These are phyloP conservation scores for Tilletia walkeri DNA, from an alignment of 1,284 basidiomycete genomes.

Conservation along the genomic window DNA sequence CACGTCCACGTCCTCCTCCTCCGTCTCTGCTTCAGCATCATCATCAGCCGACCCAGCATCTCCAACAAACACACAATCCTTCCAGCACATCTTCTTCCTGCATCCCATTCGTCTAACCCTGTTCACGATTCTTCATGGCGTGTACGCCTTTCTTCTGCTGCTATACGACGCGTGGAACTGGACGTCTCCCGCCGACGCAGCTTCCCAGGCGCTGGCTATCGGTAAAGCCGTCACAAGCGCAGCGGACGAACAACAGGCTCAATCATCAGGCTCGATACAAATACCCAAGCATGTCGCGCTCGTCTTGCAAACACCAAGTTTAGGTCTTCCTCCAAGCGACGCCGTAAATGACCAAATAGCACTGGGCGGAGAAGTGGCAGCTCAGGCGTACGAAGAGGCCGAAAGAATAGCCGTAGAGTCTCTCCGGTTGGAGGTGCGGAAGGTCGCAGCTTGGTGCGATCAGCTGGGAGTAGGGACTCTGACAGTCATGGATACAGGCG, in stretches of 20 bases:
- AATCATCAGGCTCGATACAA: background rate
- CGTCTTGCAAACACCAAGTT: constrained; percentile 1
- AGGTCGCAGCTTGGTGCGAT: constrained; percentile 1
- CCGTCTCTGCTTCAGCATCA: too few relatives aligned
- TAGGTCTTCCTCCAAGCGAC: background rate
- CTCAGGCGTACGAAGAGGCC: background rate
- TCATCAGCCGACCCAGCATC: too few relatives aligned
- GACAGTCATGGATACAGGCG: constrained; percentile 5
- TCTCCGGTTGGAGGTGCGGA: background rate
- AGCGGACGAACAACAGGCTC: background rate
- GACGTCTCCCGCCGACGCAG: constrained; percentile 5
- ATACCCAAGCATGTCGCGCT: constrained; percentile 13
- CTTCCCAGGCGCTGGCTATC: background rate
- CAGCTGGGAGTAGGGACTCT: background rate
- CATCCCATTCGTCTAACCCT: background rate
- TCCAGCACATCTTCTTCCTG: background rate
- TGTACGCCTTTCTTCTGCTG: background rate
- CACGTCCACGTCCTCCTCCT: too few relatives aligned
- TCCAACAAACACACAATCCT: too few relatives aligned
- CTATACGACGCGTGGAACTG: background rate
- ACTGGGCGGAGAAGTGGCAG: background rate
- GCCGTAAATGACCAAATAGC: background rate
- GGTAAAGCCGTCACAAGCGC: background rate
- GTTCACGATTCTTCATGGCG: background rate
- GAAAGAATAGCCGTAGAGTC: background rate